phyloP scores from a whole-genome alignment of 1,284 basidiomycete genomes.

The Tilletia indica region DNA sequence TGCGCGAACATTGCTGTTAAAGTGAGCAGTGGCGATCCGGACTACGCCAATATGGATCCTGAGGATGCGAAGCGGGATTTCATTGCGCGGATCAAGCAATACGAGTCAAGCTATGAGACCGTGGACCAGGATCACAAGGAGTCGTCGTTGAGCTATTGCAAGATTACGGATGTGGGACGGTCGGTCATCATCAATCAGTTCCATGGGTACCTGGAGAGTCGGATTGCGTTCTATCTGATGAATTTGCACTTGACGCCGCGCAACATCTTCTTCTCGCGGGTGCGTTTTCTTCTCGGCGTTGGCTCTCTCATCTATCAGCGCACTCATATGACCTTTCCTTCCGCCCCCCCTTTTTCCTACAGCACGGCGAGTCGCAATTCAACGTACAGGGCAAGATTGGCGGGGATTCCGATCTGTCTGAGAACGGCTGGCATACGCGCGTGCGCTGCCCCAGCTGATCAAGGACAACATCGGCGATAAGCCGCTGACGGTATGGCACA shows the following conservation, averaged over 20 bases:
- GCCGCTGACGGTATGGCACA: constrained; percentile 93
- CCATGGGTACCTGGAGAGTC: constrained; percentile 83
- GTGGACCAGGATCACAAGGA: constrained; percentile 67
- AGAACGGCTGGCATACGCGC: constrained; percentile 80
- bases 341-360: constrained; percentile 82
- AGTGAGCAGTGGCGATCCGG: constrained; percentile 91
- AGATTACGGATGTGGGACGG: constrained; percentile 56
- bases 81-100: constrained; percentile 81
- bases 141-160: constrained; percentile 62
- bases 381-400: constrained; percentile 97
- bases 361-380: constrained; percentile 97
- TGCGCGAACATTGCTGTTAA: constrained; percentile 91
- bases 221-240: constrained; percentile 96
- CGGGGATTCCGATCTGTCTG: constrained; percentile 84
- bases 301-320: background rate
- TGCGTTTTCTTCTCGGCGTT: constrained; percentile 57
- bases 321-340: constrained; percentile 54
- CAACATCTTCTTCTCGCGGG: constrained; percentile 92
- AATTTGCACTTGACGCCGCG: constrained; percentile 94
- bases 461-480: constrained; percentile 87
- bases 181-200: constrained; percentile 50
- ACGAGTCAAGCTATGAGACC: constrained; percentile 94
- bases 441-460: constrained; percentile 80
- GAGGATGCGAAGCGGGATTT: constrained; percentile 88
- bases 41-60: constrained; percentile 84